Evolutionary conservation across 306 rosid species (phyloP).

Genomic region (Prunus salicina): DNA sequence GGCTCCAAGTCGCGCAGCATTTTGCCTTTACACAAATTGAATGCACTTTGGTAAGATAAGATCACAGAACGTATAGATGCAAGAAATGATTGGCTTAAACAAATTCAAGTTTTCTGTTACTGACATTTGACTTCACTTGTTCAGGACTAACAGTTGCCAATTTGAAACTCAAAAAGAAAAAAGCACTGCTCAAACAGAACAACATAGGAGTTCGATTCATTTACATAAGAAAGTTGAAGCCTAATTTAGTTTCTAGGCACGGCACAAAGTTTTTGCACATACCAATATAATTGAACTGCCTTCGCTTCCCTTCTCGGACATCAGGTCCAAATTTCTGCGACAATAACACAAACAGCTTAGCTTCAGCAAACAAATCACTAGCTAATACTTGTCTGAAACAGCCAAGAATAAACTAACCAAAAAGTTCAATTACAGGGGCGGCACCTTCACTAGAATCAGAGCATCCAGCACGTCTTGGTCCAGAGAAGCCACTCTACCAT

Average conservation of each 20-base stretch:
- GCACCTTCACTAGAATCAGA: conserved; percentile 69
- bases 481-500: conserved; percentile 55
- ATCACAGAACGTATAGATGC: neutral
- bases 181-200: too few relatives aligned
- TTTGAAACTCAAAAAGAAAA: too few relatives aligned
- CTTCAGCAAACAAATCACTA: conserved; percentile 36
- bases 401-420: conserved; percentile 31
- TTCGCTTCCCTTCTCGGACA: conserved; percentile 90
- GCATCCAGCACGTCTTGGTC: conserved; percentile 66
- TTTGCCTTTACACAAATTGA: conserved; percentile 52
- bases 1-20: conserved; percentile 68
- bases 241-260: too few relatives aligned
- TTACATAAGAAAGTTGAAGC: neutral
- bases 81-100: neutral
- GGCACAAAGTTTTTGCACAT: neutral
- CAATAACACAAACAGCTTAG: conserved; percentile 59
- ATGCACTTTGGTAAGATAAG: conserved; percentile 1
- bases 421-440: conserved; percentile 3
- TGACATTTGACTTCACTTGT: too few relatives aligned
- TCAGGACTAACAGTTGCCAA: neutral
- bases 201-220: neutral
- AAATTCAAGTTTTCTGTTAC: neutral
- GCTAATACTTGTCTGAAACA: neutral
- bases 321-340: conserved; percentile 71
- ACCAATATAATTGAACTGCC: conserved; percentile 96